Evolutionary conservation across 2,329 filamentous ascomycete species (phyloP).

Genomic region (Fusarium solani-melongenae): DNA sequence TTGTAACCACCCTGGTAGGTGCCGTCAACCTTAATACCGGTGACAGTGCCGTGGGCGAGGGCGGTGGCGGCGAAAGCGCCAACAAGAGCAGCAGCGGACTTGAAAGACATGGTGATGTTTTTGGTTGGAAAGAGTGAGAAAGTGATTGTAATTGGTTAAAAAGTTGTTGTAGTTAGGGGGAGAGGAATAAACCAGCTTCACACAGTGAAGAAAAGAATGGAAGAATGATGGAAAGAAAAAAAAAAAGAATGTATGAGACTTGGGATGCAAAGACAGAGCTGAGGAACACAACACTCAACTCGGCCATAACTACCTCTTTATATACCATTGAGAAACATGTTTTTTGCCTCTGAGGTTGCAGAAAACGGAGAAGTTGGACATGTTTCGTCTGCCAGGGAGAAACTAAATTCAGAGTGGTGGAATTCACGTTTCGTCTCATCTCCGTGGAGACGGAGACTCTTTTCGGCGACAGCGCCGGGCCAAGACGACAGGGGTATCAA

Average conservation of each 20-base stretch:
- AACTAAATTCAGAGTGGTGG: conserved; percentile 37
- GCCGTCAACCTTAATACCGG: conserved; percentile 38
- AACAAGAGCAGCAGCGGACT: conserved; percentile 25
- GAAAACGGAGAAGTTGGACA: neutral
- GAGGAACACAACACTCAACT: conserved; percentile 8
- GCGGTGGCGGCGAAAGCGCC: conserved; percentile 38
- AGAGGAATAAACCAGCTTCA: conserved; percentile 43
- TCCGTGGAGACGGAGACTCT: conserved; percentile 26
- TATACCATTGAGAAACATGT: neutral
- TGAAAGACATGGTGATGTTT: conserved; percentile 38
- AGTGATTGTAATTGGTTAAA: neutral
- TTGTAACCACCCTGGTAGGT: conserved; percentile 28
- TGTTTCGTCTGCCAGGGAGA: conserved; percentile 11
- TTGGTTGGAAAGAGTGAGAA: neutral
- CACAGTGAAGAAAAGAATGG: conserved; percentile 44
- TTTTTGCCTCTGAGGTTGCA: neutral
- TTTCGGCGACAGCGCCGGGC: conserved; percentile 29
- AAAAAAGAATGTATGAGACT: conserved; percentile 25
- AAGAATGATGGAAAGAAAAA: conserved; percentile 11
- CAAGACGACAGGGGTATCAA: conserved; percentile 12
- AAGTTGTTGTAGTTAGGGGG: neutral
- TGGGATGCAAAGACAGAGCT: conserved; percentile 31
- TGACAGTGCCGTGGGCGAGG: conserved; percentile 41
- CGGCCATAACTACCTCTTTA: conserved; percentile 11
- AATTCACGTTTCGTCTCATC: conserved; percentile 34